These are phyloP conservation scores for Gleditsia sinensis DNA, from an alignment of 306 rosid genomes.

Conservation along the genomic window DNA sequence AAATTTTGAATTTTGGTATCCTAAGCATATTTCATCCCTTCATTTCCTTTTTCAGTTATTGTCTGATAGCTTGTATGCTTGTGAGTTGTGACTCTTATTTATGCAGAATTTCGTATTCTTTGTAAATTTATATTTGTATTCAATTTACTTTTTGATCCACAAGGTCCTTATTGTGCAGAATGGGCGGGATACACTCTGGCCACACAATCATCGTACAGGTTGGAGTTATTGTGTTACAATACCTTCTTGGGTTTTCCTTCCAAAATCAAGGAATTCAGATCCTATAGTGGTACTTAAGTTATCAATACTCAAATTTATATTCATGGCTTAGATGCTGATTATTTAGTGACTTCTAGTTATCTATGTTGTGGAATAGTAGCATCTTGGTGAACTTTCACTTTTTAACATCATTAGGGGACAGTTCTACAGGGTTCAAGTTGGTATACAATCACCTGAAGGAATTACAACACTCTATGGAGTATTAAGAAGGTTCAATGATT, in stretches of 20 bases:
- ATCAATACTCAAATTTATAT: slow-evolving; percentile 43
- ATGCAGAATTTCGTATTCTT: slow-evolving; percentile 10
- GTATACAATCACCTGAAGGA: slow-evolving; percentile 90
- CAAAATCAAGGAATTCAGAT: slow-evolving; percentile 81
- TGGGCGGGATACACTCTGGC: slow-evolving; percentile 85
- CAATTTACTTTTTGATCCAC: background rate
- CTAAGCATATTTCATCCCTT: too few species aligned
- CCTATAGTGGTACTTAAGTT: slow-evolving; percentile 79
- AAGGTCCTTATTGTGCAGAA: slow-evolving; percentile 58
- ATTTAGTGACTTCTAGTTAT: slow-evolving; percentile 9
- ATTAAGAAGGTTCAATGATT: slow-evolving; percentile 94
- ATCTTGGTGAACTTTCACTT: slow-evolving; percentile 35
- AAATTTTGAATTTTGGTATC: too few species aligned
- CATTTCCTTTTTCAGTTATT: slow-evolving; percentile 14
- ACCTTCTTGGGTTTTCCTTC: slow-evolving; percentile 82
- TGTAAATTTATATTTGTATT: background rate
- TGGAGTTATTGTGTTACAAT: slow-evolving; percentile 86
- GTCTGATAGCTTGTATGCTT: slow-evolving; percentile 9
- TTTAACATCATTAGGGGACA: slow-evolving; percentile 78
- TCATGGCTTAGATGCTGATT: slow-evolving; percentile 34
- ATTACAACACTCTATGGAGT: slow-evolving; percentile 65
- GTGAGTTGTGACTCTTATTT: slow-evolving; percentile 3
- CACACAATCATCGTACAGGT: slow-evolving; percentile 76
- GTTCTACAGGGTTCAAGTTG: slow-evolving; percentile 99
- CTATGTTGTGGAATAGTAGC: slow-evolving; percentile 24